Base-by-base conservation (phyloP, 73 alveolate species). In the Durusdinium trenchii region DNA sequence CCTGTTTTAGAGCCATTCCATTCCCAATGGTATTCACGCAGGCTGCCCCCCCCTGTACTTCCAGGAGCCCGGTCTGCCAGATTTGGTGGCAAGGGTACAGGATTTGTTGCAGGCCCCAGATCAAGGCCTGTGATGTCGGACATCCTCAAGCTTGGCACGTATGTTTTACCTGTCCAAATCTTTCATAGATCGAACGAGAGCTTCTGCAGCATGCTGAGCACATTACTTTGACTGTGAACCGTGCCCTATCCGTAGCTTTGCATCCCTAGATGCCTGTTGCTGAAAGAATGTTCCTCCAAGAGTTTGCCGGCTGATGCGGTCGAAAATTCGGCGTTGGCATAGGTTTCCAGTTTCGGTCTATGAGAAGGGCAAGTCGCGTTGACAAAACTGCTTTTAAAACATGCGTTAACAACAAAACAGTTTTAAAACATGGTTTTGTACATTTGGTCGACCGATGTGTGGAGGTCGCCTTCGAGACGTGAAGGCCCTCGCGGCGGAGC, bases 401-500 rank as follows among this genome's bases (percentile, higher is more conserved):
- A 60, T 2, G 18, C 73, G n/a, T 32, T 60, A 60, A 60, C 18
- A 60, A 60, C 12, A 57, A 57, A 57, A 32, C 73, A 23, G 1
- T 32, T 60, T 1, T 1, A 60, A 60, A 60, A 60, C 18, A 32
- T 23, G 18, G 1, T 23, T 60, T 57, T 12, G 69, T 12, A 57
- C 12, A 57, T 23, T 57, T 57, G 23, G 32, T 57, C 23, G 69
- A 57, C 32, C 69, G 12, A 57, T 14, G 78, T 73, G 2, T 3
- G 38, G 38, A 78, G 89, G 89, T 28, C 89, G 89, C 16, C 62
- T 78, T 36, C 62, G 47, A 16, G 89, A 78, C 43, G 89, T 46
- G 89, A 78, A 78, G 42, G 89, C 89, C 38, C 89, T 78, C 42
- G 89, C 89, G 20, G 38, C 32, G 45, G 89, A 78, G 64, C 64